phyloP scores from a whole-genome alignment of 2,329 filamentous ascomycete species.

The Allantophomopsis cytisporea region DNA sequence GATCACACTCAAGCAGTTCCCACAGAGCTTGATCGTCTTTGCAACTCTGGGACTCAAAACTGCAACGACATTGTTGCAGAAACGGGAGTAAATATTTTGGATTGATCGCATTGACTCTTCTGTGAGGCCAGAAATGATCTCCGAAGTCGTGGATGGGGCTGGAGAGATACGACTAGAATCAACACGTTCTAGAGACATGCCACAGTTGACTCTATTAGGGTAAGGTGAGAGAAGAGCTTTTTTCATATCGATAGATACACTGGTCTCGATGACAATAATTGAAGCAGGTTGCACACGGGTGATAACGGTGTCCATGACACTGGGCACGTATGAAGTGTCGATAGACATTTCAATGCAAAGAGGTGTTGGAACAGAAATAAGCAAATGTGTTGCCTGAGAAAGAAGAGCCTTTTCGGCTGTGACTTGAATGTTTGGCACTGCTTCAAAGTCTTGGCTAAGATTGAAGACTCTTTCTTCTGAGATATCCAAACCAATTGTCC shows the following conservation, averaged over 20 bases:
- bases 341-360: slow-evolving; percentile 30
- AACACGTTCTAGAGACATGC: slow-evolving; percentile 37
- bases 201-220: slow-evolving; percentile 24
- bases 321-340: slow-evolving; percentile 30
- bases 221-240: slow-evolving; percentile 31
- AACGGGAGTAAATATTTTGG: slow-evolving; percentile 15
- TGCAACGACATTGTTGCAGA: slow-evolving; percentile 28
- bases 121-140: slow-evolving; percentile 37
- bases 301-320: slow-evolving; percentile 27
- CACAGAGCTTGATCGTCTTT: slow-evolving; percentile 44
- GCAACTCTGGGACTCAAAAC: slow-evolving; percentile 39
- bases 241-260: slow-evolving; percentile 39
- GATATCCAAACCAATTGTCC: slow-evolving; percentile 17
- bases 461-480: slow-evolving; percentile 23
- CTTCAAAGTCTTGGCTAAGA: slow-evolving; percentile 16
- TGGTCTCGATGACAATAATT: slow-evolving; percentile 36
- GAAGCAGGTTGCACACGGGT: slow-evolving; percentile 27
- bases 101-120: slow-evolving; percentile 28
- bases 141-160: slow-evolving; percentile 30
- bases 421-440: slow-evolving; percentile 19
- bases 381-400: slow-evolving; percentile 30
- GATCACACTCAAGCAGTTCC: slow-evolving; percentile 43
- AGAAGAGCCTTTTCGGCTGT: slow-evolving; percentile 25
- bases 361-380: slow-evolving; percentile 38
- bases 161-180: slow-evolving; percentile 32